Conservation (phyloP, 768 basidiomycete species). For the Boletus huronensis region DNA sequence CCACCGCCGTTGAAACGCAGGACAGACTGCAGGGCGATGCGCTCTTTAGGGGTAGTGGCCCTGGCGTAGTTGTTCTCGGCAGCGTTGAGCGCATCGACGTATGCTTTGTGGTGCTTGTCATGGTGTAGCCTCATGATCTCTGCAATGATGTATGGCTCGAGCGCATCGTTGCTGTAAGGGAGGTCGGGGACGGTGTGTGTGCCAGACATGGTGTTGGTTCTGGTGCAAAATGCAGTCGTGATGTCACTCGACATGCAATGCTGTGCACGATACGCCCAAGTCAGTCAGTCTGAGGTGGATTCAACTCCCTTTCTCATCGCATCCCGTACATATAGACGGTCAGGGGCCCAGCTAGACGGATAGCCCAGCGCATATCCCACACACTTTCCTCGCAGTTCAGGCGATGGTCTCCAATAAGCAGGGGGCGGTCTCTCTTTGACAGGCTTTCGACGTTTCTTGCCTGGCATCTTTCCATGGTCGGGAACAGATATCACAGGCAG, state of each 20-base stretch:
- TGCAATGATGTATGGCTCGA: conserved; percentile 87
- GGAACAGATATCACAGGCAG: conserved; percentile 14
- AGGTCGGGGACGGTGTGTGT: conserved; percentile 65
- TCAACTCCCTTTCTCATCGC: conserved; percentile 24
- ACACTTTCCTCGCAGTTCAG: conserved; percentile 20
- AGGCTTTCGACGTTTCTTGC: conserved; percentile 10
- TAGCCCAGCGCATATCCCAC: conserved; percentile 32
- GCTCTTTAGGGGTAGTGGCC: conserved; percentile 58
- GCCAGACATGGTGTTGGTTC: conserved; percentile 36
- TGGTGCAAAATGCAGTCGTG: not conserved
- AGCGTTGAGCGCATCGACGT: conserved; percentile 66
- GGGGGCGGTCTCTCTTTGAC: conserved; percentile 19
- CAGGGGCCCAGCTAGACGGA: conserved; percentile 28
- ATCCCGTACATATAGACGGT: conserved; percentile 24
- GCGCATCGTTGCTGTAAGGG: conserved; percentile 81
- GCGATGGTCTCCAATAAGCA: conserved; percentile 29
- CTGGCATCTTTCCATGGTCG: not conserved
- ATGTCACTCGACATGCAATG: too few relatives aligned
- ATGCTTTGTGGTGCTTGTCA: conserved; percentile 94
- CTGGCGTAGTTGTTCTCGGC: conserved; percentile 78
- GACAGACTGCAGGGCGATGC: conserved; percentile 27
- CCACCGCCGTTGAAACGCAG: conserved; percentile 28
- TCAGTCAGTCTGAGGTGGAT: too few relatives aligned
- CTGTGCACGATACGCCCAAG: too few relatives aligned
- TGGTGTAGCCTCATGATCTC: conserved; percentile 96